Conservation (phyloP, 768 basidiomycete genomes). For the Leccinum variicolor region DNA sequence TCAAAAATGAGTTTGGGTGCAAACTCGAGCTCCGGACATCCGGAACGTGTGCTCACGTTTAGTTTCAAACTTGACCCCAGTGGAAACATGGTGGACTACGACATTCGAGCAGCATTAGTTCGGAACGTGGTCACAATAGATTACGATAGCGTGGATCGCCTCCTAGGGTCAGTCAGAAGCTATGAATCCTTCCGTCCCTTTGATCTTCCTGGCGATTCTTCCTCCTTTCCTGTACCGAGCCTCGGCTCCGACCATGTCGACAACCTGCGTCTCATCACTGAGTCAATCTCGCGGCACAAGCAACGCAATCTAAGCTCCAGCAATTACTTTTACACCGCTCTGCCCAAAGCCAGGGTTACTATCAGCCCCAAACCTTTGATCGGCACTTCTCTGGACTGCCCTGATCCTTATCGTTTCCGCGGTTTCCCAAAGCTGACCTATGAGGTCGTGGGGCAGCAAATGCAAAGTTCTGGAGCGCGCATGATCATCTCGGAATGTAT, state of each 20-base stretch:
- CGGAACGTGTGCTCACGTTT: conserved; percentile 72
- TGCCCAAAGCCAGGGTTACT: conserved; percentile 27
- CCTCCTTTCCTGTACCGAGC: not conserved
- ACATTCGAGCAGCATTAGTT: conserved; percentile 69
- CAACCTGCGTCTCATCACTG: conserved; percentile 31
- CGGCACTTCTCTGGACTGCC: conserved; percentile 28
- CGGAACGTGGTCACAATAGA: conserved; percentile 60
- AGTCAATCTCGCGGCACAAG: conserved; percentile 26
- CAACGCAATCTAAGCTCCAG: conserved; percentile 18
- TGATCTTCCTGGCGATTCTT: conserved; percentile 1
- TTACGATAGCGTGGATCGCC: conserved; percentile 66
- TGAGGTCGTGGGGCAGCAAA: conserved; percentile 30
- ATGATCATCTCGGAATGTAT: conserved; percentile 73
- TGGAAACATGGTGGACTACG: conserved; percentile 68
- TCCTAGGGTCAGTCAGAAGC: conserved; percentile 32
- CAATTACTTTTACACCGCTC: conserved; percentile 24
- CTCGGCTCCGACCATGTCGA: conserved; percentile 21
- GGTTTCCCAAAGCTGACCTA: conserved; percentile 57
- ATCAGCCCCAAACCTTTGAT: conserved; percentile 29
- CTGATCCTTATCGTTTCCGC: conserved; percentile 31
- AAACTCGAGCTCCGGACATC: conserved; percentile 24
- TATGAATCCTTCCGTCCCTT: conserved; percentile 22
- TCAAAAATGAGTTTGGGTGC: conserved; percentile 48
- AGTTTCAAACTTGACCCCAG: conserved; percentile 61
- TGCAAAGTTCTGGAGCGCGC: conserved; percentile 41